These are phyloP conservation scores for Chiua virens DNA, from an alignment of 768 basidiomycete genomes.

Conservation along the genomic window DNA sequence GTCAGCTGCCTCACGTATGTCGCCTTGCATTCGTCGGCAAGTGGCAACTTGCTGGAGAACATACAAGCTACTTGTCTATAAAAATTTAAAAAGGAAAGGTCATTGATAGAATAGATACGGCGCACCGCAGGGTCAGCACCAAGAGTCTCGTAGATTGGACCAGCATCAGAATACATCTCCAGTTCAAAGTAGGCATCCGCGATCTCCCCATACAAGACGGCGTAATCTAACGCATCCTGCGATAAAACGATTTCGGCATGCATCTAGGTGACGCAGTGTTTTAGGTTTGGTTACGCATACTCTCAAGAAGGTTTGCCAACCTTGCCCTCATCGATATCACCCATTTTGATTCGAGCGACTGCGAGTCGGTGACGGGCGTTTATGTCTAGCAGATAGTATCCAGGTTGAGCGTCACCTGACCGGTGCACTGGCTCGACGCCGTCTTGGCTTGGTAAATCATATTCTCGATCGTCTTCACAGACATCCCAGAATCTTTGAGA, in stretches of 20 bases:
- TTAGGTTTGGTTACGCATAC: background rate
- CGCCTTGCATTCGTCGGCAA: constrained; percentile 76
- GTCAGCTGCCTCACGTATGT: constrained; percentile 74
- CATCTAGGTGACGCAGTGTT: constrained; percentile 41
- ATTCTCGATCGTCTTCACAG: constrained; percentile 88
- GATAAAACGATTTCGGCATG: constrained; percentile 72
- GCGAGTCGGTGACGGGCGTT: constrained; percentile 80
- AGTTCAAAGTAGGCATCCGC: constrained; percentile 76
- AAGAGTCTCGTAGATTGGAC: constrained; percentile 76
- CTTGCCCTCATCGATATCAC: constrained; percentile 77
- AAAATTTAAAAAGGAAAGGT: background rate
- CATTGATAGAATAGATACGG: constrained; percentile 3
- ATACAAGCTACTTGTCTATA: constrained; percentile 73
- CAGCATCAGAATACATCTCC: constrained; percentile 75
- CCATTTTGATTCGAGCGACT: constrained; percentile 76
- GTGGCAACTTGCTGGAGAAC: constrained; percentile 76
- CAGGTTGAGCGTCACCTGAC: constrained; percentile 51
- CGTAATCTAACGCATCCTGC: constrained; percentile 74
- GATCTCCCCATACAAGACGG: constrained; percentile 75
- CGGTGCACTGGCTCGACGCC: constrained; percentile 31
- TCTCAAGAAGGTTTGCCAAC: constrained; percentile 50
- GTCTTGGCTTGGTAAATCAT: constrained; percentile 61
- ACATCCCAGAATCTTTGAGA: constrained; percentile 78
- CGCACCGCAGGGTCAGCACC: constrained; percentile 72
- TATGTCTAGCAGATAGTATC: constrained; percentile 35